These are phyloP conservation scores for Leccinum sublutescens DNA, from an alignment of 768 basidiomycete species.

Conservation along the genomic window DNA sequence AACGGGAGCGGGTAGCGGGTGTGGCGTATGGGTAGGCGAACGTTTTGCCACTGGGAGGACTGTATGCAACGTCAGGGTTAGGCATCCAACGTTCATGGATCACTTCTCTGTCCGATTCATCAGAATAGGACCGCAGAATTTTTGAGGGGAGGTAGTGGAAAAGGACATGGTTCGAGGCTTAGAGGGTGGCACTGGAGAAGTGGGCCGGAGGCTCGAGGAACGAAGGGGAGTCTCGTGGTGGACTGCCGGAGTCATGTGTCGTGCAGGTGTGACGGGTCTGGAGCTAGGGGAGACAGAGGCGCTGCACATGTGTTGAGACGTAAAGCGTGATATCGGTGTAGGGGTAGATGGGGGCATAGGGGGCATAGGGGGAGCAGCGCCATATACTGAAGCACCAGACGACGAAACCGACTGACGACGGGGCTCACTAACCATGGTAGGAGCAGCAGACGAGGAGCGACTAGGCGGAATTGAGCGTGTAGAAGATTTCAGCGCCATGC, in stretches of 20 bases:
- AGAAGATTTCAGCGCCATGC: conserved; percentile 40
- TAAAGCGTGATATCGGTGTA: conserved; percentile 51
- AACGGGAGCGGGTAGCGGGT: conserved; percentile 26
- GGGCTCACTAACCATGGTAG: conserved; percentile 18
- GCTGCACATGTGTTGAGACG: conserved; percentile 55
- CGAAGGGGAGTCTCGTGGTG: conserved; percentile 32
- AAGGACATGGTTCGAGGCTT: conserved; percentile 51
- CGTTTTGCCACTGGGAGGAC: conserved; percentile 36
- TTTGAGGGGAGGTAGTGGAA: conserved; percentile 50
- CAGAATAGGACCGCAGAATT: conserved; percentile 59
- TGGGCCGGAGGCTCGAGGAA: conserved; percentile 29
- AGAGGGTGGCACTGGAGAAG: conserved; percentile 33
- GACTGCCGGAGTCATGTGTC: conserved; percentile 26
- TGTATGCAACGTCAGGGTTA: conserved; percentile 36
- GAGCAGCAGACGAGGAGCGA: conserved; percentile 30
- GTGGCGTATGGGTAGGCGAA: conserved; percentile 29
- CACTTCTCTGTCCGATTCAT: conserved; percentile 56
- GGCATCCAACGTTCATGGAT: conserved; percentile 71
- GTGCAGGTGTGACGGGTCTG: conserved; percentile 35
- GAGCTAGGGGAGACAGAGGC: conserved; percentile 43
- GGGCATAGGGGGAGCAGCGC: conserved; percentile 27
- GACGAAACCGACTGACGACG: conserved; percentile 34
- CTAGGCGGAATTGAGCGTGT: conserved; percentile 22
- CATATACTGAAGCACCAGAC: conserved; percentile 35
- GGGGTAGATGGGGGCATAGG: conserved; percentile 45